Percentiles rank a stretch among this genome's conserved stretches.
These are phyloP conservation scores for Colletotrichum sp. DNA, from an alignment of 2,329 filamentous ascomycete genomes.

Conservation along the genomic window DNA sequence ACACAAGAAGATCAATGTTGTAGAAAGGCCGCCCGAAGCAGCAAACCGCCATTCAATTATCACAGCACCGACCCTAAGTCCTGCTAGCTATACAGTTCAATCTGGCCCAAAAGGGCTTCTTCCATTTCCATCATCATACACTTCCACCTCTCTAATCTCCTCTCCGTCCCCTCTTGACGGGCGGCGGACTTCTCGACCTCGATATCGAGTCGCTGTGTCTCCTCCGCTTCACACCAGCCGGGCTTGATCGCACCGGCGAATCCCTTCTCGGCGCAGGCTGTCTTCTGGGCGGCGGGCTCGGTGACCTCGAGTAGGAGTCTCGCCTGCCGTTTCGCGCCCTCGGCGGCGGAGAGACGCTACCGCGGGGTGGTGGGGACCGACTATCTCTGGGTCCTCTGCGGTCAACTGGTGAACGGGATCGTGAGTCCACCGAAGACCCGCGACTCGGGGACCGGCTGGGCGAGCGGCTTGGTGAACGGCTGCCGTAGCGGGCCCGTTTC, in stretches of 20 bases:
- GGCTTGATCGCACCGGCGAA: slow-evolving; percentile 9
- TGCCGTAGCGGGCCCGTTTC: slow-evolving; percentile 23
- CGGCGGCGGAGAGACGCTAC: slow-evolving; percentile 24
- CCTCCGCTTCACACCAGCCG: slow-evolving; percentile 23
- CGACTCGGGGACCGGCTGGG: slow-evolving; percentile 22
- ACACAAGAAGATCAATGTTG: background rate
- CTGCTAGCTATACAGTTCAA: slow-evolving; percentile 4
- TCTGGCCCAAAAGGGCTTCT: background rate
- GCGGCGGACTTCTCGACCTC: slow-evolving; percentile 26
- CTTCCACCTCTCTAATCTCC: background rate
- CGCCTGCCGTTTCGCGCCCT: slow-evolving; percentile 22
- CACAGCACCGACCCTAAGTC: background rate
- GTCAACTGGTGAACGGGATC: slow-evolving; percentile 24
- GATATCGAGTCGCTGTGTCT: slow-evolving; percentile 24
- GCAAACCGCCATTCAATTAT: background rate
- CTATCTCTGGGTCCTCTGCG: slow-evolving; percentile 17
- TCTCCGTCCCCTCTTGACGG: slow-evolving; percentile 28
- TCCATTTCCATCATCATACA: background rate
- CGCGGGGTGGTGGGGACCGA: slow-evolving; percentile 18
- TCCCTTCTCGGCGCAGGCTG: background rate
- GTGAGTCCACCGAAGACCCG: slow-evolving; percentile 30
- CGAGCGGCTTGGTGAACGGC: slow-evolving; percentile 22
- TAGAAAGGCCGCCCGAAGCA: background rate
- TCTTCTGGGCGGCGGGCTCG: slow-evolving; percentile 21
- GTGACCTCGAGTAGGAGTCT: slow-evolving; percentile 24